Percentiles rank a stretch among this genome's conserved stretches.
phyloP scores from a whole-genome alignment of 495 filamentous ascomycete species.

The Podospora pseudocomata region DNA sequence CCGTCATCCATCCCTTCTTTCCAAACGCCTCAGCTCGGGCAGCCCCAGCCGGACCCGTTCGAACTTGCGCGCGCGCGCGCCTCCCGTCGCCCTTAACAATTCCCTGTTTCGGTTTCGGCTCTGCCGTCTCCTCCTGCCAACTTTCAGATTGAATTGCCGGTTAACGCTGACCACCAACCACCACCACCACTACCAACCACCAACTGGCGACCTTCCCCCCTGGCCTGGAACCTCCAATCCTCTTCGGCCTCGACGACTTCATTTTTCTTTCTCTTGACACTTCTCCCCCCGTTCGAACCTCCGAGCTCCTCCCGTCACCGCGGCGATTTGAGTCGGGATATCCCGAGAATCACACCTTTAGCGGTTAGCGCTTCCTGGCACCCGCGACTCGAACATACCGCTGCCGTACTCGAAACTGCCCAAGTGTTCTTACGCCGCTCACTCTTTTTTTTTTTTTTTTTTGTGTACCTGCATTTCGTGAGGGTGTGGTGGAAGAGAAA shows the following conservation, averaged over 20 bases:
- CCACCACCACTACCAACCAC: too few species aligned
- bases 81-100: neutral
- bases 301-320: neutral
- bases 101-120: slow-evolving; percentile 12
- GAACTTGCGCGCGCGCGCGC: neutral
- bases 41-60: slow-evolving; percentile 10
- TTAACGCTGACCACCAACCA: neutral
- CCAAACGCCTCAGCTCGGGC: neutral
- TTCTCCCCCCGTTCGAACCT: neutral
- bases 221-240: neutral
- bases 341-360: slow-evolving; percentile 10
- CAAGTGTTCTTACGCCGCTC: neutral
- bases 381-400: slow-evolving; percentile 4
- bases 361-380: slow-evolving; percentile 1
- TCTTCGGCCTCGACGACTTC: neutral
- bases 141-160: slow-evolving; percentile 1
- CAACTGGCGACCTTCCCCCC: neutral
- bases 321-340: slow-evolving; percentile 4
- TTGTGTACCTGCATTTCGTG: neutral
- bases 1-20: slow-evolving; percentile 11
- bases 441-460: neutral
- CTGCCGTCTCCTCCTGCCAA: neutral
- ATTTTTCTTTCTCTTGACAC: neutral
- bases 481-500: neutral
- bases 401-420: neutral